Evolutionary conservation across 164 flowering plant genomes (phyloP), one percentile per base, ranked within the genome.

Genomic region (Dillenia suffruticosa): DNA sequence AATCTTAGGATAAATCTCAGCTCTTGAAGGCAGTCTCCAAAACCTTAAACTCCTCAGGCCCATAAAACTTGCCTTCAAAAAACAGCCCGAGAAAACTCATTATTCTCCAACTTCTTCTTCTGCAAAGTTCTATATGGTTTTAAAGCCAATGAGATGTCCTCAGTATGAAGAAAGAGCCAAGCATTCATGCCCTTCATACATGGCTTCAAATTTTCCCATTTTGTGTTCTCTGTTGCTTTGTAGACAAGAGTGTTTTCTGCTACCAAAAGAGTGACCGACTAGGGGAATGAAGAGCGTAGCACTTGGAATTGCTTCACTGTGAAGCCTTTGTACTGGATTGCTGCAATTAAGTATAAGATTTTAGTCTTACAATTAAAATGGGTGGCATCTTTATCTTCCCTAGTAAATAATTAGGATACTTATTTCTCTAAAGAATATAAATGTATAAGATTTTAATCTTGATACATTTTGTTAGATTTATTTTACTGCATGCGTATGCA

Each of bases 121-220:
- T 88, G 97, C 60, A 95, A 95, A 5, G 48, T 59, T 65, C 99
- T 50, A 62, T 86, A 92, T 10, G 96, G 97, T 64, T 90, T 92
- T 15, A 95, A 52, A 0, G 96, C 97, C 1, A 63, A 75, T 0
- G 97, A 94, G 57, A 95, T 87, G 59, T 92, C 99, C 58, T 95
- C 97, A 44, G 74, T 75, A 72, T 89, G 96, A 9, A 95, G 92
- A 55, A 95, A 95, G 10, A 92, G 75, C 93, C 92, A 95, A 3
- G 85, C 97, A 48, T 89, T 89, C 97, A 88, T 91, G 7, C 99
- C 99, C 46, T 69, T 84, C 96, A 95, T 85, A 57, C 96, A 92
- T 8, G 99, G 99, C 74, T 84, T 74, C 57, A 92, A 64, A 0
- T 84, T 86, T 63, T 82, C 96, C 97, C 97, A 95, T 17, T 76